Evolutionary conservation across 2,329 filamentous ascomycete genomes (phyloP).

Genomic region (Fusarium subtropicale): DNA sequence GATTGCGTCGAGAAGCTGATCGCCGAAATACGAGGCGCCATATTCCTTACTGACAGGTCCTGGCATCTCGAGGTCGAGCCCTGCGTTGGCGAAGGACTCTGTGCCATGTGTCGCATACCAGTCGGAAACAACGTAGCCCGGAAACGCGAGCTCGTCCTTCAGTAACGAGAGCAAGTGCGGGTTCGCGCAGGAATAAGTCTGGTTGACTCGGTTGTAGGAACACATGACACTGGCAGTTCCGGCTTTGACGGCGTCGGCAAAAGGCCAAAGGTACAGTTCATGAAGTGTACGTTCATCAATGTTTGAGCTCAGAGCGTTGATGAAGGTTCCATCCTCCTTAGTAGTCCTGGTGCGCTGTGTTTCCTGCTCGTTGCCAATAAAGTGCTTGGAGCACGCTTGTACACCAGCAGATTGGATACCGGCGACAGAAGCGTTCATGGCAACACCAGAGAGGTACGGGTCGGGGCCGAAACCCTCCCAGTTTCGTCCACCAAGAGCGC

Average conservation of each 20-base stretch:
- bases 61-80: slow-evolving; percentile 69
- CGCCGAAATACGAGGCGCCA: not conserved
- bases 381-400: slow-evolving; percentile 54
- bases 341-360: slow-evolving; percentile 46
- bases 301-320: slow-evolving; percentile 52
- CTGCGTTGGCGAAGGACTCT: slow-evolving; percentile 65
- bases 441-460: slow-evolving; percentile 72
- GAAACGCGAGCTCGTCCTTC: slow-evolving; percentile 83
- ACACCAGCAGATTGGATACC: slow-evolving; percentile 52
- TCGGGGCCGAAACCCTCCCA: slow-evolving; percentile 74
- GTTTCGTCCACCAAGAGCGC: slow-evolving; percentile 65
- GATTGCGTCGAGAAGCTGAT: not conserved
- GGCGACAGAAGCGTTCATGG: slow-evolving; percentile 50
- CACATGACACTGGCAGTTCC: slow-evolving; percentile 63
- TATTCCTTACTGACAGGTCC: slow-evolving; percentile 46
- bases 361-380: slow-evolving; percentile 53
- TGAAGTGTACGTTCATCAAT: slow-evolving; percentile 68
- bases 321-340: slow-evolving; percentile 42
- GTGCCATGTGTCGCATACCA: slow-evolving; percentile 79
- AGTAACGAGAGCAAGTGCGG: slow-evolving; percentile 79
- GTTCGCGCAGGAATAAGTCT: slow-evolving; percentile 84
- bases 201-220: slow-evolving; percentile 82
- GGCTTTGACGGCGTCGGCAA: slow-evolving; percentile 49
- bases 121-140: slow-evolving; percentile 82
- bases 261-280: slow-evolving; percentile 36